These are phyloP conservation scores for Escovopsis sp. DNA, from an alignment of 2,329 filamentous ascomycete species.

Conservation along the genomic window DNA sequence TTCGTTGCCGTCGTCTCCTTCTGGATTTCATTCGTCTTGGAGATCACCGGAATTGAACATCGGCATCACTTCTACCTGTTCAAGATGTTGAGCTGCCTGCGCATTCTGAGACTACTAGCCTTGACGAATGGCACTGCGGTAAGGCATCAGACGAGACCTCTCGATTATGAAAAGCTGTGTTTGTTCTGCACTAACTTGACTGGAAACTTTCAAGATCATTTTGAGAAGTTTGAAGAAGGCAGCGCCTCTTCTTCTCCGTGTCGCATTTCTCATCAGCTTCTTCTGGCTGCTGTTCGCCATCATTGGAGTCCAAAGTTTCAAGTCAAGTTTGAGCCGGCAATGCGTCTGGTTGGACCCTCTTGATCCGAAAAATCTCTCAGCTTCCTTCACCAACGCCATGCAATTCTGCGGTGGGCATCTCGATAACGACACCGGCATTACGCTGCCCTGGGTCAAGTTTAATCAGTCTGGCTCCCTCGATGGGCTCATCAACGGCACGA, in stretches of 20 bases:
- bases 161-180: neutral
- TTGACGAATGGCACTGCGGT: constrained; percentile 88
- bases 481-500: constrained; percentile 35
- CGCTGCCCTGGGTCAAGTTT: constrained; percentile 52
- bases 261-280: constrained; percentile 87
- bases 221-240: constrained; percentile 90
- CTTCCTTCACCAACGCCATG: constrained; percentile 46
- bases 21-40: constrained; percentile 76
- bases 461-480: constrained; percentile 20
- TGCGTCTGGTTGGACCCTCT: constrained; percentile 63
- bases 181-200: constrained; percentile 5
- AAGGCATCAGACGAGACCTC: constrained; percentile 20
- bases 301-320: constrained; percentile 92
- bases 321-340: constrained; percentile 61
- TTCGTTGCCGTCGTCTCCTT: constrained; percentile 90
- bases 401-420: constrained; percentile 82
- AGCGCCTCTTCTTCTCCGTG: constrained; percentile 77
- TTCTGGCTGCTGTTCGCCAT: constrained; percentile 98
- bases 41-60: constrained; percentile 53
- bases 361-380: constrained; percentile 37
- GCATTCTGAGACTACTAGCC: constrained; percentile 79
- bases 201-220: constrained; percentile 49
- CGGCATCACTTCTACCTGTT: constrained; percentile 71
- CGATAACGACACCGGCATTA: constrained; percentile 38
- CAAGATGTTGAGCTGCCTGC: constrained; percentile 88